Conservation (phyloP, 192 early-diverging fungal species). For the Rhizoclosmatium globosum region DNA sequence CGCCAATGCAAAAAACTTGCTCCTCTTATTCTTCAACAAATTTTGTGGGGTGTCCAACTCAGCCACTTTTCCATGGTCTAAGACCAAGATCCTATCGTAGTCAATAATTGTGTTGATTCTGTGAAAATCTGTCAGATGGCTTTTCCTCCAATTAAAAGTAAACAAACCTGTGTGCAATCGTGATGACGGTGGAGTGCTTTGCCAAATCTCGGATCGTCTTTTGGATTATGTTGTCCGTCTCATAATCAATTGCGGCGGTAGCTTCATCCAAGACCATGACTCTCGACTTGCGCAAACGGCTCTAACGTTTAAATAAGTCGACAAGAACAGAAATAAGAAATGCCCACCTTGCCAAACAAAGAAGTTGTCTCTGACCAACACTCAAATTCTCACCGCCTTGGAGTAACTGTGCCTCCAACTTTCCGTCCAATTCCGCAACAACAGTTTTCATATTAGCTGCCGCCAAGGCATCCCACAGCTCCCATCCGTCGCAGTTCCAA, state of each 20-base stretch:
- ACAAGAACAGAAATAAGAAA: conserved; percentile 22
- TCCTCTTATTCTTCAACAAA: conserved; percentile 33
- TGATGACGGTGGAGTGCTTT: conserved; percentile 53
- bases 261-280: conserved; percentile 88
- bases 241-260: conserved; percentile 58
- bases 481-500: conserved; percentile 34
- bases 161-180: no score
- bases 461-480: conserved; percentile 75
- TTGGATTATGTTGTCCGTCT: conserved; percentile 44
- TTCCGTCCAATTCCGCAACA: conserved; percentile 34
- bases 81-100: conserved; percentile 71
- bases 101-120: conserved; percentile 54
- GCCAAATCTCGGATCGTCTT: conserved; percentile 38
- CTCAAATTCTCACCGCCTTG: conserved; percentile 80
- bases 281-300: conserved; percentile 74
- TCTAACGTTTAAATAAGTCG: conserved; percentile 37
- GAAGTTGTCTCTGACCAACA: conserved; percentile 83
- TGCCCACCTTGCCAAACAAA: conserved; percentile 73
- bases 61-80: conserved; percentile 72
- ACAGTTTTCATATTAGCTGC: conserved; percentile 40
- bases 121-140: no score
- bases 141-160: no score
- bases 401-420: conserved; percentile 57
- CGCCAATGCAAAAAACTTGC: conserved; percentile 47
- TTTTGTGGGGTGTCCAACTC: conserved; percentile 67